phyloP scores from a whole-genome alignment of 2,329 filamentous ascomycete species.

The Hysterium pulicare region DNA sequence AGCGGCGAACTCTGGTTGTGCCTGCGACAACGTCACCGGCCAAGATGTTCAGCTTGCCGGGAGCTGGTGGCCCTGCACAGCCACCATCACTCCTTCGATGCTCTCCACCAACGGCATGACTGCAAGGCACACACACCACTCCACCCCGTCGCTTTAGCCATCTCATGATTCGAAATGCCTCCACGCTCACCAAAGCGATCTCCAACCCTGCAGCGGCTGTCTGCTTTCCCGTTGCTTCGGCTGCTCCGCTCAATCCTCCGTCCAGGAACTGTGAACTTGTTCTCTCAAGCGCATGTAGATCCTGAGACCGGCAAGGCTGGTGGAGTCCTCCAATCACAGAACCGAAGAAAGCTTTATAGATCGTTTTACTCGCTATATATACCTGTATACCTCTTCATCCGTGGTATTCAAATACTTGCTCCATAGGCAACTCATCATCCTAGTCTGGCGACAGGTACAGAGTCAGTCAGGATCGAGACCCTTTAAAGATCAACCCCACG shows the following conservation, averaged over 20 bases:
- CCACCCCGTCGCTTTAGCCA: too few relatives aligned
- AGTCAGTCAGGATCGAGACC: too few relatives aligned
- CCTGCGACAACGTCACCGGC: not conserved
- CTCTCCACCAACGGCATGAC: not conserved
- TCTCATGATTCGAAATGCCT: not conserved
- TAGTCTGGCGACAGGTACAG: too few relatives aligned
- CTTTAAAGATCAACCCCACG: too few relatives aligned
- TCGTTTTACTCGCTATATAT: too few relatives aligned
- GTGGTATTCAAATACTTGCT: too few relatives aligned
- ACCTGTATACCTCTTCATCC: too few relatives aligned
- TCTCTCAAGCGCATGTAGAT: not conserved
- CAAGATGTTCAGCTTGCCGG: not conserved
- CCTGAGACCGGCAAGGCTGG: too few relatives aligned
- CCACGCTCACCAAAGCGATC: not conserved
- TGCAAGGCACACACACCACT: not conserved
- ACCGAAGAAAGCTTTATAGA: too few relatives aligned
- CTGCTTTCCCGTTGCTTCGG: not conserved
- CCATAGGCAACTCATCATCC: too few relatives aligned
- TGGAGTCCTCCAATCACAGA: too few relatives aligned
- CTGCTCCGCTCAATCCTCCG: not conserved
- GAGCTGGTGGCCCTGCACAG: conserved; percentile 2
- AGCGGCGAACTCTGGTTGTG: not conserved
- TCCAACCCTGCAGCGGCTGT: conserved; percentile 2
- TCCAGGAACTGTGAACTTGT: not conserved
- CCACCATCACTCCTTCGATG: not conserved